Base-by-base conservation (phyloP, 2,329 filamentous ascomycete genomes). In the Aspergillus hortae region DNA sequence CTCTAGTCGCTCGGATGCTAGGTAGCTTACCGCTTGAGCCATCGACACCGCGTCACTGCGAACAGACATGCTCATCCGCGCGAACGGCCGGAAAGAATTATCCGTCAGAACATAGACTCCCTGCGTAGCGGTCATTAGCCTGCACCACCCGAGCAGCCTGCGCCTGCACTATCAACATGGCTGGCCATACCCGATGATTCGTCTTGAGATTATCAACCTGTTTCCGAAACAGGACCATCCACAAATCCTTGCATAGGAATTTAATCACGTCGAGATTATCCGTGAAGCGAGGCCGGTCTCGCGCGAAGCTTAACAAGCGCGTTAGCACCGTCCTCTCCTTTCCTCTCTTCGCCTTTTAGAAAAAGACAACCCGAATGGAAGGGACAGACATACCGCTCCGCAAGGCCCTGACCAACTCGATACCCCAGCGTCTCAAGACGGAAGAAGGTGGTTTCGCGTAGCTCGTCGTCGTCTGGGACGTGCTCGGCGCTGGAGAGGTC, bases 121-220 rank as follows among this genome's bases (percentile, higher is more conserved):
- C 86, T 90, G 40, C 15, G 53, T 50, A 30, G 35, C 19, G 35
- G 14, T 30, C 27, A 30, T 30, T 30, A 30, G 27, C 27, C 27
- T 11, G 23, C 23, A 6, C 6, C 23, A 6, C 6, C 23, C 23
- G 4, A 23, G 23, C 23, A 23, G 23, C 14, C 21, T 43, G 11
- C 27, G n/a, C n/a, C 21, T 11, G 27, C 30, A 27, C 11, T 3
- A 19, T 19, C 19, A 19, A 19, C 19, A 19, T 19, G 19, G 17
- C 17, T 19, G 19, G 17, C 19, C 19, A 19, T 76, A 90, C 88
- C 63, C 94, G 80, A 70, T 99, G 94, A 68, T 99, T 99, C 7
- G 94, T 99, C 75, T 99, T 99, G 44, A 99, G 80, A 69, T 99
- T 99, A 73, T 99, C 94, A 66, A 99, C 90, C 71, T 97, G 95